These are phyloP conservation scores for Colletotrichum viniferum DNA, from an alignment of 2,329 filamentous ascomycete species.

Conservation along the genomic window DNA sequence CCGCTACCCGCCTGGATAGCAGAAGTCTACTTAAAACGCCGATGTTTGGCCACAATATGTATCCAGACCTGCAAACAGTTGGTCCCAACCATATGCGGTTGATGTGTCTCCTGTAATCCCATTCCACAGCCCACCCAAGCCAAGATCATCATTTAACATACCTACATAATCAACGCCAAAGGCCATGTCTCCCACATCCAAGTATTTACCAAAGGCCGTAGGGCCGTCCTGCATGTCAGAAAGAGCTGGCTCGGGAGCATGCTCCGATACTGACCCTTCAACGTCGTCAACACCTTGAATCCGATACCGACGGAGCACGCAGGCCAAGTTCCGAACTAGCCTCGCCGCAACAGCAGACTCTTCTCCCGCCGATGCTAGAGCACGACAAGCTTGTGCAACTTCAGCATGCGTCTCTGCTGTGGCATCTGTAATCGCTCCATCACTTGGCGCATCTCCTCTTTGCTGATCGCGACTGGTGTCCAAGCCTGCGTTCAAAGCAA, in stretches of 20 bases:
- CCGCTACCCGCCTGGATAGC: too few relatives aligned
- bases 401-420: slow-evolving; percentile 10
- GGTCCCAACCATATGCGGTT: slow-evolving; percentile 24
- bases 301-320: slow-evolving; percentile 23
- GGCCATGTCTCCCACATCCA: background rate
- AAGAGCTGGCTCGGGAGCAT: background rate
- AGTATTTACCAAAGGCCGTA: accelerated
- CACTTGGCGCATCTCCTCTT: background rate
- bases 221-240: background rate
- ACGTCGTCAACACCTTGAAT: slow-evolving; percentile 5
- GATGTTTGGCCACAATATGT: slow-evolving; percentile 20
- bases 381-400: slow-evolving; percentile 22
- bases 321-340: slow-evolving; percentile 21
- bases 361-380: slow-evolving; percentile 22
- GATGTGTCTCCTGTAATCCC: slow-evolving; percentile 20
- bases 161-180: background rate
- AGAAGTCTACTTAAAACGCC: background rate
- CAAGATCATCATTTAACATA: background rate
- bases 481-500: slow-evolving; percentile 20
- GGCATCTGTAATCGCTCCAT: background rate
- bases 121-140: slow-evolving; percentile 21
- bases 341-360: slow-evolving; percentile 25
- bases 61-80: slow-evolving; percentile 28
- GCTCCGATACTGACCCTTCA: background rate
- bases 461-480: background rate